Conservation (phyloP, 345 rosid species). For the Eucalyptus regnans region DNA sequence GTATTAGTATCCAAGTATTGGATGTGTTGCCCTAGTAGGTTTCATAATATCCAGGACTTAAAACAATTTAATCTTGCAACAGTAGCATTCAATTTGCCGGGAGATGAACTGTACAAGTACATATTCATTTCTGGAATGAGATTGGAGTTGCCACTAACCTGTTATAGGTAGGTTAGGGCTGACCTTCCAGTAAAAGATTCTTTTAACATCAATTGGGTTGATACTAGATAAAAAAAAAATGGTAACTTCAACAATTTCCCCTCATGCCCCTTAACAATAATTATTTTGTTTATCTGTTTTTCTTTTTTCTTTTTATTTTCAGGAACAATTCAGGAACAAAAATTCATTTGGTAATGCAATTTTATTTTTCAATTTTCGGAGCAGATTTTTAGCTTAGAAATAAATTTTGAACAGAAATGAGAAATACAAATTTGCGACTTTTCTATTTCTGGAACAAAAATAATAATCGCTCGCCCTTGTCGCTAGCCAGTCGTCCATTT, state of each 20-base stretch:
- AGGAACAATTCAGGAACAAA: fast-evolving
- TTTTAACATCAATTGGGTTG: neutral
- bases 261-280: neutral
- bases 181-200: neutral
- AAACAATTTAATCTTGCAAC: neutral
- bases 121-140: neutral
- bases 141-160: neutral
- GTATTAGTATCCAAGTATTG: neutral
- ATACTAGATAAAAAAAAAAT: neutral
- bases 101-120: neutral
- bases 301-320: too few species aligned
- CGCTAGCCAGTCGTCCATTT: too few species aligned
- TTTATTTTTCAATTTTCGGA: too few species aligned
- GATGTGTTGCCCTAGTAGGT: neutral
- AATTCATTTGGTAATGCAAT: too few species aligned
- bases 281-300: too few species aligned
- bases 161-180: neutral
- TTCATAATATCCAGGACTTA: neutral
- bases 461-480: too few species aligned
- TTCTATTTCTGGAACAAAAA: too few species aligned
- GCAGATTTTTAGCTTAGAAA: too few species aligned
- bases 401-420: too few species aligned
- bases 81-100: neutral
- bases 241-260: neutral
- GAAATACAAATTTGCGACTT: too few species aligned